Percentiles rank a stretch among this genome's conserved stretches.
These are phyloP conservation scores for Chionographis japonica DNA, from an alignment of 106 monocot genomes.

Conservation along the genomic window DNA sequence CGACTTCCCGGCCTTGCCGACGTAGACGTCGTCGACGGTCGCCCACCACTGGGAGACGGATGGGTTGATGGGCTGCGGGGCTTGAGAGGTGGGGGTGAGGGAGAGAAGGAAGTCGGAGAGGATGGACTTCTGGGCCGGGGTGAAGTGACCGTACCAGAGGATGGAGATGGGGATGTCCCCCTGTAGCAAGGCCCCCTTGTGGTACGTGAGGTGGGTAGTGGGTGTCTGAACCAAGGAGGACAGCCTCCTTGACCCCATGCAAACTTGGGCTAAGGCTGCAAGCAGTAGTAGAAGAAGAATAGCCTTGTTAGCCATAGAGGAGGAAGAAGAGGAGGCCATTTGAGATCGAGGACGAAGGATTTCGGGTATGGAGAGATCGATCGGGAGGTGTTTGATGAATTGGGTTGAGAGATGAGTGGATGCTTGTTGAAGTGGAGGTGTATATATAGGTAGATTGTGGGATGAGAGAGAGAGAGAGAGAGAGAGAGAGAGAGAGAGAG, in stretches of 20 bases:
- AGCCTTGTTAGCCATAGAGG: too few relatives aligned
- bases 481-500: too few relatives aligned
- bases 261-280: not conserved
- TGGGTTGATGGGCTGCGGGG: not conserved
- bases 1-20: not conserved
- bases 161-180: constrained; percentile 38
- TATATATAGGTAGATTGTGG: too few relatives aligned
- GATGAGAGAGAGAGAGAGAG: too few relatives aligned
- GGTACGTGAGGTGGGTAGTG: constrained; percentile 23
- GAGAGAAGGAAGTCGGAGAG: constrained; percentile 48
- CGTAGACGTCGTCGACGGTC: not conserved
- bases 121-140: constrained; percentile 30
- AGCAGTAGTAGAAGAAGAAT: not conserved
- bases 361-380: too few relatives aligned
- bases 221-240: constrained; percentile 4
- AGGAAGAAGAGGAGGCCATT: too few relatives aligned
- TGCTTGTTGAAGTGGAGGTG: too few relatives aligned
- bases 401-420: too few relatives aligned
- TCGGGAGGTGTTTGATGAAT: too few relatives aligned
- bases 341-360: too few relatives aligned
- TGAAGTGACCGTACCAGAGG: constrained; percentile 55
- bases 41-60: constrained; percentile 14
- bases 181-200: constrained; percentile 28
- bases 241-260: constrained; percentile 15
- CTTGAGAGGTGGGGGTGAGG: not conserved